Conservation (phyloP, 1,284 basidiomycete species). For the Tetrapyrgos nigripes region DNA sequence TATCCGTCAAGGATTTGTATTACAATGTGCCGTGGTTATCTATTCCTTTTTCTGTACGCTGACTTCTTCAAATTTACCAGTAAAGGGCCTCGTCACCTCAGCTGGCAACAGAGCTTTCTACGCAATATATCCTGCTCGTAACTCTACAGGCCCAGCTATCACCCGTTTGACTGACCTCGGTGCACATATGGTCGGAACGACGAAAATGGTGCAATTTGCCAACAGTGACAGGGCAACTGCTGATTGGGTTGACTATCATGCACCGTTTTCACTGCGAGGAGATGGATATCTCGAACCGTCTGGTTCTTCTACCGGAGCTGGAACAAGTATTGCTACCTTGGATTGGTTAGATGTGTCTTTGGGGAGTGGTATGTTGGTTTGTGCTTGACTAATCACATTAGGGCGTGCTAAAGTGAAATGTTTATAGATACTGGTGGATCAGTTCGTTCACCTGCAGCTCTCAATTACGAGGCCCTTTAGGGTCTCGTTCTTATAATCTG, state of each 20-base stretch:
- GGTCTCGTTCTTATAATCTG: too few relatives aligned
- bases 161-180: slow-evolving; percentile 10
- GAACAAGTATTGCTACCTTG: background rate
- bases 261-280: slow-evolving; percentile 14
- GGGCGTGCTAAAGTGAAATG: background rate
- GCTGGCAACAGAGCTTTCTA: slow-evolving; percentile 14
- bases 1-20: slow-evolving; percentile 15
- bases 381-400: background rate
- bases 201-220: slow-evolving; percentile 15
- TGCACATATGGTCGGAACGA: slow-evolving; percentile 14
- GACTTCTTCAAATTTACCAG: background rate
- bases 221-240: slow-evolving; percentile 13
- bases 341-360: background rate
- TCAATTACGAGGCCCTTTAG: too few relatives aligned
- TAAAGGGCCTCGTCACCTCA: slow-evolving; percentile 10
- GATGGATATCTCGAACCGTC: slow-evolving; percentile 13
- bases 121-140: slow-evolving; percentile 7
- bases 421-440: background rate
- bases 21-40: too few relatives aligned
- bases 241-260: slow-evolving; percentile 17
- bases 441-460: background rate
- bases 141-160: slow-evolving; percentile 11
- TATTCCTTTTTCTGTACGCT: background rate
- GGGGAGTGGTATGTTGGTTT: background rate
- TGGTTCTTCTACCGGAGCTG: slow-evolving; percentile 1